A percentile compares a stretch with the other conserved stretches of the same genome.
Evolutionary conservation across 148 eudicot genomes (phyloP).

Genomic region (Rhododendron kiyosumense): DNA sequence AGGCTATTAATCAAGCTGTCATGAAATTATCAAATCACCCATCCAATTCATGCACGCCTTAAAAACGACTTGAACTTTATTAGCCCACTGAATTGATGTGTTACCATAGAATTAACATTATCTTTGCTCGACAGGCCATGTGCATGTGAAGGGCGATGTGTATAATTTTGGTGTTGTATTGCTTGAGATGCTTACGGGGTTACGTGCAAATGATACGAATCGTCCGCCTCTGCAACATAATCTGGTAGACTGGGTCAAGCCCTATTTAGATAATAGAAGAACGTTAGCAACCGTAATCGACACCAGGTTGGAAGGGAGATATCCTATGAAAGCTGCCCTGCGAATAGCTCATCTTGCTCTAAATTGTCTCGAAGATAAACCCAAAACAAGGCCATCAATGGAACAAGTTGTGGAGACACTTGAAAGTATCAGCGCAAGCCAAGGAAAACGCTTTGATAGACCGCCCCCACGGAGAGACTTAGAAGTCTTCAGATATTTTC

Average conservation of each 20-base stretch:
- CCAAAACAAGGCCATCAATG: not conserved
- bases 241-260: slow-evolving; percentile 12
- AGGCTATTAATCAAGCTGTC: not conserved
- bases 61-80: not conserved
- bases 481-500: too few species aligned
- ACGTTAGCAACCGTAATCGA: slow-evolving; percentile 69
- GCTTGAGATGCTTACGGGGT: slow-evolving; percentile 46
- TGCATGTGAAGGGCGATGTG: slow-evolving; percentile 74
- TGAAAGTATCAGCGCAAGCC: not conserved
- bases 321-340: slow-evolving; percentile 20
- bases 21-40: not conserved
- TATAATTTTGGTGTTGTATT: slow-evolving; percentile 81
- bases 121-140: slow-evolving; percentile 47
- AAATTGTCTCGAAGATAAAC: not conserved
- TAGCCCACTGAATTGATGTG: not conserved
- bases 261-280: slow-evolving; percentile 32
- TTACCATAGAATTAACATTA: not conserved
- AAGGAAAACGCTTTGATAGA: too few species aligned
- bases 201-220: slow-evolving; percentile 10
- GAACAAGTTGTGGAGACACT: not conserved
- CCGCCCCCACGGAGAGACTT: too few species aligned
- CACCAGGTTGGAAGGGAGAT: slow-evolving; percentile 55
- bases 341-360: not conserved
- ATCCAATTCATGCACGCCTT: not conserved
- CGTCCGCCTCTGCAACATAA: slow-evolving; percentile 8